A percentile compares a stretch with the other conserved stretches of the same genome.
These are phyloP conservation scores for Kuraishia molischiana DNA, from an alignment of 805 yeast species.

Conservation along the genomic window DNA sequence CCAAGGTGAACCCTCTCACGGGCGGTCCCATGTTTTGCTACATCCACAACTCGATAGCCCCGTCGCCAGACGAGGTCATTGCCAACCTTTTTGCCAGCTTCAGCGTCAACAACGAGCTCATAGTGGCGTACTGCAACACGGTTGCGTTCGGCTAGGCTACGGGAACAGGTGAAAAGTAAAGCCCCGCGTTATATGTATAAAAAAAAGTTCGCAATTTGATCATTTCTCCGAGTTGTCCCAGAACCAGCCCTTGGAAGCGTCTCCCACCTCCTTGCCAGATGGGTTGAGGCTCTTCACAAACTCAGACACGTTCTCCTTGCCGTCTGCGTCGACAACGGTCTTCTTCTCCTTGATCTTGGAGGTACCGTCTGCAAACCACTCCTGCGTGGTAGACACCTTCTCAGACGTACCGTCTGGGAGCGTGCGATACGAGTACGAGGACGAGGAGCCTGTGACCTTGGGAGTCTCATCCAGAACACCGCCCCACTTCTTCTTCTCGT, in stretches of 20 bases:
- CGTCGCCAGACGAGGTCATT: constrained; percentile 32
- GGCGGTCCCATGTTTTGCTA: constrained; percentile 25
- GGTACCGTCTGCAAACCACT: constrained; percentile 33
- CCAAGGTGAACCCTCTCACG: constrained; percentile 5
- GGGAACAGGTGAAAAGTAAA: background rate
- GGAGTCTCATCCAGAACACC: background rate
- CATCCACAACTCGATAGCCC: constrained; percentile 34
- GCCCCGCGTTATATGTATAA: background rate
- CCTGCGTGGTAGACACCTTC: constrained; percentile 24
- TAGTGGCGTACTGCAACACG: constrained; percentile 32
- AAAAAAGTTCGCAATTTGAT: background rate
- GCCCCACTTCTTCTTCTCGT: constrained; percentile 17
- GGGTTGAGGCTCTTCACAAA: background rate
- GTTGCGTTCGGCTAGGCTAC: constrained; percentile 21
- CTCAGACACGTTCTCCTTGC: constrained; percentile 20
- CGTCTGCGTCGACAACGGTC: constrained; percentile 26
- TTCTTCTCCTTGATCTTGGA: constrained; percentile 25
- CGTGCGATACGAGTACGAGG: constrained; percentile 23
- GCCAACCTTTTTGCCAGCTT: constrained; percentile 27
- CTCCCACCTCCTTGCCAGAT: background rate
- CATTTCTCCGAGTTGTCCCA: constrained; percentile 12
- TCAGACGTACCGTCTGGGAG: constrained; percentile 33
- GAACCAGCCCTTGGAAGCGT: constrained; percentile 16
- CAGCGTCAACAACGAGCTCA: constrained; percentile 26
- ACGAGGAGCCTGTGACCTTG: constrained; percentile 25